These are phyloP conservation scores for Chaetomium strumarium DNA, from an alignment of 2,329 filamentous ascomycete genomes.

Conservation along the genomic window DNA sequence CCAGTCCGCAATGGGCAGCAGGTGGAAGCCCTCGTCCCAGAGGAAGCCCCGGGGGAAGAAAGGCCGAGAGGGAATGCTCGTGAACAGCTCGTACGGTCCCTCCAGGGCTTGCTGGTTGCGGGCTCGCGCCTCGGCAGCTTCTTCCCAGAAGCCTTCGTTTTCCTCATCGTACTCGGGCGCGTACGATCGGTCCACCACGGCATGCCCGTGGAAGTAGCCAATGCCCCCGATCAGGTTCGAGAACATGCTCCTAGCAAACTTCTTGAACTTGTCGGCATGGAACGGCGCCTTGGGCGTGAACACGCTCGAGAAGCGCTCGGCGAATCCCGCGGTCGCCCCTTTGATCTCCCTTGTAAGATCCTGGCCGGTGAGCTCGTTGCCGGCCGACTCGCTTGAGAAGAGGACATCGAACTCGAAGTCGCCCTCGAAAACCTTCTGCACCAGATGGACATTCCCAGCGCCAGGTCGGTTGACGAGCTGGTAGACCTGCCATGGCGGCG, in stretches of 20 bases:
- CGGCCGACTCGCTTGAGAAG: slow-evolving; percentile 72
- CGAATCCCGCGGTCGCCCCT: slow-evolving; percentile 61
- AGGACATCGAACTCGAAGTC: slow-evolving; percentile 90
- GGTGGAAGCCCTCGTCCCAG: slow-evolving; percentile 97
- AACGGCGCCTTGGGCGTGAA: slow-evolving; percentile 75
- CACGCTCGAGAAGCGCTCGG: slow-evolving; percentile 64
- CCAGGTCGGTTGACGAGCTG: slow-evolving; percentile 65
- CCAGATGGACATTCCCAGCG: slow-evolving; percentile 72
- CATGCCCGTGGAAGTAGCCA: slow-evolving; percentile 88
- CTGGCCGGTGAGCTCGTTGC: slow-evolving; percentile 48
- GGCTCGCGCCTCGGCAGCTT: slow-evolving; percentile 71
- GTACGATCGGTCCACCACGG: slow-evolving; percentile 83
- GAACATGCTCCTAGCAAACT: slow-evolving; percentile 83
- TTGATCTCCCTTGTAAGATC: slow-evolving; percentile 67
- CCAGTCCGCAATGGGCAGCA: slow-evolving; percentile 88
- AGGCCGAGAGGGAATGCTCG: slow-evolving; percentile 81
- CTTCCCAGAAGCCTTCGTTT: slow-evolving; percentile 92
- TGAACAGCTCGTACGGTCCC: slow-evolving; percentile 83
- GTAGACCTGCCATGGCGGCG: slow-evolving; percentile 81
- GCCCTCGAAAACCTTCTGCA: slow-evolving; percentile 89
- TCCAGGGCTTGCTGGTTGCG: slow-evolving; percentile 64
- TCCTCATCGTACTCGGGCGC: slow-evolving; percentile 93
- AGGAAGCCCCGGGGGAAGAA: slow-evolving; percentile 97
- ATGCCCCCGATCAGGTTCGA: slow-evolving; percentile 92
- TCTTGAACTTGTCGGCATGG: slow-evolving; percentile 61